phyloP scores from a whole-genome alignment of 345 rosid genomes.

The Gossypium thurberi region DNA sequence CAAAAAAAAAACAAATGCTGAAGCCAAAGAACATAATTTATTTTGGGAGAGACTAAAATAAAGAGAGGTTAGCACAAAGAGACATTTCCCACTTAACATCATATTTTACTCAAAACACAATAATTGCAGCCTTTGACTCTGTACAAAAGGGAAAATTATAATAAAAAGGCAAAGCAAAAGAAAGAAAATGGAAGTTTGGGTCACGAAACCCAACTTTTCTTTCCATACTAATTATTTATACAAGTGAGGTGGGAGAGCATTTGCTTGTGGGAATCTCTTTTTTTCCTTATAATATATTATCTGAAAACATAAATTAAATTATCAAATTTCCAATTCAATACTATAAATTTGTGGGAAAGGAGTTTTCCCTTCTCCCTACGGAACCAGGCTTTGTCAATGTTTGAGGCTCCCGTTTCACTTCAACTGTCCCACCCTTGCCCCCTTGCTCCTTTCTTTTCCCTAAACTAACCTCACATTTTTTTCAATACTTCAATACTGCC shows the following conservation, averaged over 20 bases:
- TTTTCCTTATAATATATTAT: background rate
- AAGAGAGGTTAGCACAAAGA: conserved; percentile 6
- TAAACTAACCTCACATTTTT: no score
- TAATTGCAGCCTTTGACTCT: conserved; percentile 56
- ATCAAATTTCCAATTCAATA: background rate
- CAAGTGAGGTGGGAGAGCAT: background rate
- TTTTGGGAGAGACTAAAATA: background rate
- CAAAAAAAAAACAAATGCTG: background rate
- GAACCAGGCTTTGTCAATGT: background rate
- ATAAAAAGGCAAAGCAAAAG: background rate
- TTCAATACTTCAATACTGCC: no score
- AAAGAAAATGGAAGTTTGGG: conserved; percentile 15
- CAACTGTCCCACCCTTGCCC: background rate
- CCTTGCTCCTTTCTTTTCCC: no score
- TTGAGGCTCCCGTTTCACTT: background rate
- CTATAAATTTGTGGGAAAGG: background rate
- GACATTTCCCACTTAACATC: conserved; percentile 23
- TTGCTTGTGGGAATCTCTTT: background rate
- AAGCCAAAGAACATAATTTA: conserved; percentile 1
- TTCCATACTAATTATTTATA: background rate
- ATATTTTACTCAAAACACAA: conserved; percentile 40
- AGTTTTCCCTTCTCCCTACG: background rate
- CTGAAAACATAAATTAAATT: background rate
- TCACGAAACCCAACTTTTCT: conserved; percentile 29
- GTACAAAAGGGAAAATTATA: background rate